These are phyloP conservation scores for Russula compacta DNA, from an alignment of 768 basidiomycete species.

Conservation along the genomic window DNA sequence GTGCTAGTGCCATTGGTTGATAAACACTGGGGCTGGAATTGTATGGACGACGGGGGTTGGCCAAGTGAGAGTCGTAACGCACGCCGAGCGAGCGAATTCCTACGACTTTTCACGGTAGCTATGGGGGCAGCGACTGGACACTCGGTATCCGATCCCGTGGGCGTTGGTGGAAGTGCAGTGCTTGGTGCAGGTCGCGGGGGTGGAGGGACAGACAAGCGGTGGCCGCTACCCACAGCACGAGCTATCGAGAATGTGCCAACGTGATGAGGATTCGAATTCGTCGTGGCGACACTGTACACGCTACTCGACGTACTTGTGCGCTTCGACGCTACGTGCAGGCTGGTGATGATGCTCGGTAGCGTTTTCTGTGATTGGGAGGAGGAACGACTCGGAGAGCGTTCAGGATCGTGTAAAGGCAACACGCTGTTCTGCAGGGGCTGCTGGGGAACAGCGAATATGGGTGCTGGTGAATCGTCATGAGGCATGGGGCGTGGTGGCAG, in stretches of 20 bases:
- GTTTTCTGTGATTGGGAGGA: conserved; percentile 26
- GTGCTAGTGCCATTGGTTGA: conserved; percentile 27
- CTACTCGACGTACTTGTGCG: conserved; percentile 34
- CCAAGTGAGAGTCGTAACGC: conserved; percentile 34
- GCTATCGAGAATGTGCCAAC: conserved; percentile 16
- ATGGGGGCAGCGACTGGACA: conserved; percentile 22
- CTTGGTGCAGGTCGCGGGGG: conserved; percentile 69
- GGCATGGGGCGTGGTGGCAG: conserved; percentile 48
- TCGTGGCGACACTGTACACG: conserved; percentile 26
- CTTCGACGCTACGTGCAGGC: conserved; percentile 16
- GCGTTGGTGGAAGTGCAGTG: conserved; percentile 61
- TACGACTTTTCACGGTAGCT: conserved; percentile 36
- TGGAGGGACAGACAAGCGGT: conserved; percentile 57
- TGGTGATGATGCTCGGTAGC: conserved; percentile 13
- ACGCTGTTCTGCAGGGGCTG: conserved; percentile 14
- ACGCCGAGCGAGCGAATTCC: conserved; percentile 44
- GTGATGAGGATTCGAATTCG: conserved; percentile 31
- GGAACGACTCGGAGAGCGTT: conserved; percentile 21
- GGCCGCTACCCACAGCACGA: conserved; percentile 26
- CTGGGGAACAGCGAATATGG: conserved; percentile 28
- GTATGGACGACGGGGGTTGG: conserved; percentile 56
- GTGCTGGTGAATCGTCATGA: conserved; percentile 51
- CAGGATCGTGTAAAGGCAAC: conserved; percentile 11
- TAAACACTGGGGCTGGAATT: conserved; percentile 37
- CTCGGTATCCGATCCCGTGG: conserved; percentile 28